Evolutionary conservation across 164 flowering plant genomes (phyloP), one percentile per base, ranked within the genome.

Genomic region (Stephania cephalantha): DNA sequence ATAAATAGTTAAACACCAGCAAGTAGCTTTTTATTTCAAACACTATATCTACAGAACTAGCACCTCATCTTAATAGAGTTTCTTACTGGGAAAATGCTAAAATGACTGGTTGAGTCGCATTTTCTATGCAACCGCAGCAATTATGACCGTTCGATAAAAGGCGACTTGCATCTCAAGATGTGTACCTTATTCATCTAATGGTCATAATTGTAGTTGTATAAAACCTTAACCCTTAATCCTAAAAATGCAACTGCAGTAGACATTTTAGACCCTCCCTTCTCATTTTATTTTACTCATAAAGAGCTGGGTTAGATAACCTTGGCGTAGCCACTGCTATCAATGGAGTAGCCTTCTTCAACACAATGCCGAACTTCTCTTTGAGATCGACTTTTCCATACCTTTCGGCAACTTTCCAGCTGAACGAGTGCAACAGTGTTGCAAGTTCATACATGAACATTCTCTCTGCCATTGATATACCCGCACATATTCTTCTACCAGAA

Each of bases 401-500:
- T 6, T 74, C 76, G 0, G 83, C 78, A 75, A 87, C 25, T 70
- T 75, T 74, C 91, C 91, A 87, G 4, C 87, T 83, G 52, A 86
- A 90, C 0, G 85, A 85, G 78, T 90, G 91, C 79, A 90, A 30
- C 11, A 90, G 80, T 3, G 91, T 78, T 7, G 88, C 93, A 0
- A 87, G 65, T 0, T 76, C 78, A 64, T 70, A 85, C 82, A 87
- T n/a, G 9, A 88, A 73, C 85, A 78, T 83, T 77, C 88, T 85
- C 83, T 88, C 89, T 0, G 89, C 93, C 87, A 90, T 83, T 9
- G 85, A 78, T 1, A 81, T 75, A 6, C 91, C 91, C 13, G 87
- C 90, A 77, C 93, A 90, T 1, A 85, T 87, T 76, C 93, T 88
- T 70, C 91, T 58, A 12, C 93, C 93, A 0, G 91, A 87, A 7